Percentiles rank a stretch among this genome's conserved stretches.
phyloP scores from a whole-genome alignment of 192 early-diverging fungal species.

The Phlyctochytrium bullatum region DNA sequence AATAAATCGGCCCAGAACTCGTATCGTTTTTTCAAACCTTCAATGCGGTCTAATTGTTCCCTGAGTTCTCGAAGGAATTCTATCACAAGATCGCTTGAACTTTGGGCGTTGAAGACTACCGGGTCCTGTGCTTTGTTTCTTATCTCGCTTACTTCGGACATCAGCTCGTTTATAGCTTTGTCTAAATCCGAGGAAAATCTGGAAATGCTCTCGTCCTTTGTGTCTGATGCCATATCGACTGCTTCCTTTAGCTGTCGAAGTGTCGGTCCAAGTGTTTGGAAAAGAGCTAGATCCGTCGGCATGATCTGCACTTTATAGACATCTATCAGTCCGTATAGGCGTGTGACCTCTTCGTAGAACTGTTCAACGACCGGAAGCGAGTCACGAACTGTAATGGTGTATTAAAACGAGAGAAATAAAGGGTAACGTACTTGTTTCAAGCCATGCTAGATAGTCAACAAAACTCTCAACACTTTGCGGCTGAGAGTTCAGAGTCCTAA shows the following conservation, averaged over 20 bases:
- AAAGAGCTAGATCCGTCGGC: constrained; percentile 60
- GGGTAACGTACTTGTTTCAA: constrained; percentile 54
- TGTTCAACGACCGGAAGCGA: constrained; percentile 42
- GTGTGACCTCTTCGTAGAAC: constrained; percentile 48
- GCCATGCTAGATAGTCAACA: constrained; percentile 62
- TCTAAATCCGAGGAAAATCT: constrained; percentile 54
- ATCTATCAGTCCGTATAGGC: constrained; percentile 49
- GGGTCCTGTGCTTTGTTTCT: constrained; percentile 60
- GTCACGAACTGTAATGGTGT: constrained; percentile 41
- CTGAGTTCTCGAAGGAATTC: constrained; percentile 49
- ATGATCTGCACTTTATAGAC: constrained; percentile 50
- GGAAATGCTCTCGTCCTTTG: constrained; percentile 58
- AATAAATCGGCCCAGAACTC: constrained; percentile 54
- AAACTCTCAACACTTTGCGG: constrained; percentile 55
- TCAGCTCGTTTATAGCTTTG: constrained; percentile 41
- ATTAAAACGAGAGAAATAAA: too few relatives aligned
- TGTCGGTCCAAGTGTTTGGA: constrained; percentile 57
- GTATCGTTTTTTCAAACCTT: constrained; percentile 42
- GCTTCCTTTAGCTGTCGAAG: constrained; percentile 53
- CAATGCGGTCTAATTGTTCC: constrained; percentile 36
- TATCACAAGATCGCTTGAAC: constrained; percentile 50
- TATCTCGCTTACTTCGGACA: constrained; percentile 54
- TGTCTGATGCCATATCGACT: constrained; percentile 56
- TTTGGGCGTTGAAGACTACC: constrained; percentile 51
- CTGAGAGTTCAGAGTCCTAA: constrained; percentile 50